Conservation (phyloP, 164 flowering plant species). For the Dillenia suffruticosa region DNA sequence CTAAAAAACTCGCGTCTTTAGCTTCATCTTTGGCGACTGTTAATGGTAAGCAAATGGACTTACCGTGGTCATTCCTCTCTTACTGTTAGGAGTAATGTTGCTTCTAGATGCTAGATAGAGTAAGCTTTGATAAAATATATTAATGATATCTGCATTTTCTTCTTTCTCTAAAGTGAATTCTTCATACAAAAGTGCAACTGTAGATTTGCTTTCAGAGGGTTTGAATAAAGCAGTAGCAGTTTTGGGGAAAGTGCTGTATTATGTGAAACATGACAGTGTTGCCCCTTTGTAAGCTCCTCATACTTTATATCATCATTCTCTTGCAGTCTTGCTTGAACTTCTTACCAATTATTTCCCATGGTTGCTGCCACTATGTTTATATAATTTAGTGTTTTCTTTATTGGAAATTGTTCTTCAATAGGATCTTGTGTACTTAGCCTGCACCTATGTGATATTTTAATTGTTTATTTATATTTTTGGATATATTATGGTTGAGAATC, state of each 20-base stretch:
- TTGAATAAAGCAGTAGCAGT: slow-evolving; percentile 59
- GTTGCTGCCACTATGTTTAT: background rate
- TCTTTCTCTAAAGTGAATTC: slow-evolving; percentile 40
- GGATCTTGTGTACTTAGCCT: too few species aligned
- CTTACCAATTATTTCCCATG: background rate
- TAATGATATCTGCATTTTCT: slow-evolving; percentile 7
- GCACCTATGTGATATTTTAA: too few species aligned
- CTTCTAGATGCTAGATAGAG: background rate
- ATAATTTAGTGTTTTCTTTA: background rate
- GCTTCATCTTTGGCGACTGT: slow-evolving; percentile 46
- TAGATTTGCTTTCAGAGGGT: slow-evolving; percentile 59
- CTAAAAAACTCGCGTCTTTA: slow-evolving; percentile 48
- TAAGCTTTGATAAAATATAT: background rate
- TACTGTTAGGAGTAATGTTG: background rate
- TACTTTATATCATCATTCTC: background rate
- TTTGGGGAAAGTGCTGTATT: slow-evolving; percentile 61
- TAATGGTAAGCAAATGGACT: slow-evolving; percentile 39
- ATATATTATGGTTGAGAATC: too few species aligned
- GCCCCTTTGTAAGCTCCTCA: slow-evolving; percentile 66
- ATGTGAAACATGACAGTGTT: slow-evolving; percentile 52
- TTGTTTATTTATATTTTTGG: too few species aligned
- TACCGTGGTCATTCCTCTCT: background rate
- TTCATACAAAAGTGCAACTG: slow-evolving; percentile 40
- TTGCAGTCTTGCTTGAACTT: background rate
- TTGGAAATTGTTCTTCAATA: too few species aligned